phyloP scores from a whole-genome alignment of 106 monocot species.

The Chionographis japonica region DNA sequence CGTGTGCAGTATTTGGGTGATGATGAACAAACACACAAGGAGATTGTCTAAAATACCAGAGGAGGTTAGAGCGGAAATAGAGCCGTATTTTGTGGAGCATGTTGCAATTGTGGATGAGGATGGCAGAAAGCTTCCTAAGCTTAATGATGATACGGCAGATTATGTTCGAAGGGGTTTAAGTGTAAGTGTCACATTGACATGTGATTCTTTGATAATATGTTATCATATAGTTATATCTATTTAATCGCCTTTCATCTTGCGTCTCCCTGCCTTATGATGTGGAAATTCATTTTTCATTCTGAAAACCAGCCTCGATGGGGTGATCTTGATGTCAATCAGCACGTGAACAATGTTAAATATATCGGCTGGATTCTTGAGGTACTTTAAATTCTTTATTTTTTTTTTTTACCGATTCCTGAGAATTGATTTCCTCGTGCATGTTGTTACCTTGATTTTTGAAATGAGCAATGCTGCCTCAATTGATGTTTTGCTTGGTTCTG shows the following conservation, averaged over 20 bases:
- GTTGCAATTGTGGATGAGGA: slow-evolving; percentile 66
- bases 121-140: slow-evolving; percentile 65
- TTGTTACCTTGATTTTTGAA: no score
- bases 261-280: neutral
- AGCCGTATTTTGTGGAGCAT: slow-evolving; percentile 61
- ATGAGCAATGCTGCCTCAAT: no score
- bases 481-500: no score
- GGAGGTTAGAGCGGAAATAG: slow-evolving; percentile 80
- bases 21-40: slow-evolving; percentile 89
- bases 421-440: neutral
- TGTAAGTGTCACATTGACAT: slow-evolving; percentile 32
- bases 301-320: slow-evolving; percentile 78
- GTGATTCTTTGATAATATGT: neutral
- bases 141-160: slow-evolving; percentile 56
- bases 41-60: slow-evolving; percentile 72
- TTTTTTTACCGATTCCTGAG: neutral
- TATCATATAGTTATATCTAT: neutral
- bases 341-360: slow-evolving; percentile 97
- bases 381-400: slow-evolving; percentile 5
- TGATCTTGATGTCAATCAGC: slow-evolving; percentile 92
- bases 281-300: neutral
- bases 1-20: slow-evolving; percentile 70
- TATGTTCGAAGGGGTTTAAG: slow-evolving; percentile 62
- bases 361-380: slow-evolving; percentile 99
- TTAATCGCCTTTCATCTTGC: neutral